Conservation (phyloP, 2,329 filamentous ascomycete species). For the Trichoderma sp. region DNA sequence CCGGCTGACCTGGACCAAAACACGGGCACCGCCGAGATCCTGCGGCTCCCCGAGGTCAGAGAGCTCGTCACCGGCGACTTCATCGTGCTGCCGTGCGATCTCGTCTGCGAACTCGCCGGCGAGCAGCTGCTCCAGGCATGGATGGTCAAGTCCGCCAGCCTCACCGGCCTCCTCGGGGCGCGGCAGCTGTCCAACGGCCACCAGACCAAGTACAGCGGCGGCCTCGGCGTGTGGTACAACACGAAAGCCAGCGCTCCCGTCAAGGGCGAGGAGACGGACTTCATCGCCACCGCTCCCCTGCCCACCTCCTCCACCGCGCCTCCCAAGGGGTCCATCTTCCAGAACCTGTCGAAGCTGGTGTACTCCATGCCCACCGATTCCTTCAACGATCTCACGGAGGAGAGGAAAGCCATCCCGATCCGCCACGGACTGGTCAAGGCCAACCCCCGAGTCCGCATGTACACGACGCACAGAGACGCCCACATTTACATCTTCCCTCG, state of each 20-base stretch:
- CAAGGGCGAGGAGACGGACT: conserved; percentile 92
- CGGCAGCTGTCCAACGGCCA: conserved; percentile 43
- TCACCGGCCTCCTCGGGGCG: conserved; percentile 62
- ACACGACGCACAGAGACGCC: conserved; percentile 83
- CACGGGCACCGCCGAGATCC: conserved; percentile 85
- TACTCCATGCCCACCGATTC: conserved; percentile 87
- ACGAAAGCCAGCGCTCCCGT: conserved; percentile 74
- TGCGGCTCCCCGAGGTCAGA: conserved; percentile 81
- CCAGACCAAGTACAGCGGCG: conserved; percentile 63
- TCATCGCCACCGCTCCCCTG: conserved; percentile 76
- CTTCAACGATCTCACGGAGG: conserved; percentile 78
- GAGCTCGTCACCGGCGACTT: conserved; percentile 82
- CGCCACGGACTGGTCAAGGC: conserved; percentile 75
- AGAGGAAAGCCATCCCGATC: conserved; percentile 71
- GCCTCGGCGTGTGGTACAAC: conserved; percentile 87
- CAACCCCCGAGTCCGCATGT: conserved; percentile 76
- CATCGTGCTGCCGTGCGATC: conserved; percentile 85
- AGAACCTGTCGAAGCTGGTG: conserved; percentile 75
- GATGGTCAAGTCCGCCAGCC: conserved; percentile 80
- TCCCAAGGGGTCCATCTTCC: conserved; percentile 63
- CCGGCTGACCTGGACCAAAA: conserved; percentile 77
- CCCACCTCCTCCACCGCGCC: conserved; percentile 51
- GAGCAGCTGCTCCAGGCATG: conserved; percentile 84
- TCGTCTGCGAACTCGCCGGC: conserved; percentile 86
- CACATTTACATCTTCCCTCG: conserved; percentile 93